Base-by-base conservation (phyloP, 2,329 filamentous ascomycete genomes). In the Aspergillus terreus region DNA sequence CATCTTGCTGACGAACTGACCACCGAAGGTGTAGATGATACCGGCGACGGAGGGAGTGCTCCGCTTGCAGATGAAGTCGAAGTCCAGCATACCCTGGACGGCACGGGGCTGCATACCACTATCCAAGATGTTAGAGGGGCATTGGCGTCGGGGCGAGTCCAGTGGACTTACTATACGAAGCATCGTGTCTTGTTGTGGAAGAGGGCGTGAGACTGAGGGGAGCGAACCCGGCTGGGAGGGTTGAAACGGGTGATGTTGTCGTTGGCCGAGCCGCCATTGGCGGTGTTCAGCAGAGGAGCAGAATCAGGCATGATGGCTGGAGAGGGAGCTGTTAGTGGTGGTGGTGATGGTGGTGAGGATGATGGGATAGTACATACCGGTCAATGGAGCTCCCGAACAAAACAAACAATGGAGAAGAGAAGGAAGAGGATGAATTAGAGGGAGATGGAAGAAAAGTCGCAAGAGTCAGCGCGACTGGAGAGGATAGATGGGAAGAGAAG, bases 1-100 rank as follows among this genome's bases (percentile, higher is more conserved):
- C 94, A 99, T 97, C 87, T 99, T 99, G 86, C 91, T 96, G 73
- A 99, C 94, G 85, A 99, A 99, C 79, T 99, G 94, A 64, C 94
- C 94, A 74, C 94, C 94, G 71, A 99, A 99, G 66, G 94, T 96
- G 83, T 99, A 99, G 83, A 99, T 97, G 78, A 99, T 97, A 73
- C 92, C 94, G 62, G 94, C 94, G 53, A 99, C 94, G 53, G 94
- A 99, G 60, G 94, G 94, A 55, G 89, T 95, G 72, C 86, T 83
- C 69, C 94, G 90, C 86, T 97, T 97, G 91, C 94, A 99, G 80
- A 99, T 99, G 84, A 97, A 99, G 82, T 99, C 94, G 76, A 99
- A 99, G 78, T 99, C 94, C 73, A 99, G 88, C 87, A 92, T 92
- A 73, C 88, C 88, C 79, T 92, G 88, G 62, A 92, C 88, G 65